Conservation (phyloP, 2,329 filamentous ascomycete species). For the Apiospora phragmitis region DNA sequence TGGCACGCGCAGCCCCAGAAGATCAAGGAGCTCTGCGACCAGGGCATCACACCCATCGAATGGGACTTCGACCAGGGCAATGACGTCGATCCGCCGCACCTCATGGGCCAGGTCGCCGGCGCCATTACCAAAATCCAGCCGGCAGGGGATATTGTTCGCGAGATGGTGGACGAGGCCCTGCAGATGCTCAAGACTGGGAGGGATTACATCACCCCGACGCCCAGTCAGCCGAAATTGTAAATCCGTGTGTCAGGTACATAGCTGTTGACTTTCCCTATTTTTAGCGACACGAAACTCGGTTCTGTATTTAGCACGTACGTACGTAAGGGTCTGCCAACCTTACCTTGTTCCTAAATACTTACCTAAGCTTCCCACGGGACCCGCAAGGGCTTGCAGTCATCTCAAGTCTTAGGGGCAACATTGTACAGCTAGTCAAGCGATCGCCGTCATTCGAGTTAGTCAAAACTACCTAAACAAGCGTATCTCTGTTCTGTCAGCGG, state of each 20-base stretch:
- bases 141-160: conserved; percentile 79
- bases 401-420: background rate
- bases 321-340: background rate
- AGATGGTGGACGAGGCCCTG: conserved; percentile 81
- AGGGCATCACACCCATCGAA: conserved; percentile 78
- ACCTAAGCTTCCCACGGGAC: background rate
- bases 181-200: conserved; percentile 64
- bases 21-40: conserved; percentile 73
- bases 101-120: conserved; percentile 94
- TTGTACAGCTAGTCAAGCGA: background rate
- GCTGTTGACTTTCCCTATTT: background rate
- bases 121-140: conserved; percentile 76
- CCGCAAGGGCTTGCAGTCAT: background rate
- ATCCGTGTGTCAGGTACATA: background rate
- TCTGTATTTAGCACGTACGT: background rate
- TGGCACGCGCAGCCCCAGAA: conserved; percentile 79
- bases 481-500: background rate
- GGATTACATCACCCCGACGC: conserved; percentile 50
- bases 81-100: conserved; percentile 80
- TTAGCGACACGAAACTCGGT: background rate
- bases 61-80: conserved; percentile 80
- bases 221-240: conserved; percentile 8
- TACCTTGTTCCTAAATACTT: background rate
- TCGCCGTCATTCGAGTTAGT: background rate
- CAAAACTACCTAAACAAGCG: background rate